Evolutionary conservation across 1,284 basidiomycete genomes (phyloP), one percentile per base, ranked within the genome.

Genomic region (Marasmius tenuissimus): DNA sequence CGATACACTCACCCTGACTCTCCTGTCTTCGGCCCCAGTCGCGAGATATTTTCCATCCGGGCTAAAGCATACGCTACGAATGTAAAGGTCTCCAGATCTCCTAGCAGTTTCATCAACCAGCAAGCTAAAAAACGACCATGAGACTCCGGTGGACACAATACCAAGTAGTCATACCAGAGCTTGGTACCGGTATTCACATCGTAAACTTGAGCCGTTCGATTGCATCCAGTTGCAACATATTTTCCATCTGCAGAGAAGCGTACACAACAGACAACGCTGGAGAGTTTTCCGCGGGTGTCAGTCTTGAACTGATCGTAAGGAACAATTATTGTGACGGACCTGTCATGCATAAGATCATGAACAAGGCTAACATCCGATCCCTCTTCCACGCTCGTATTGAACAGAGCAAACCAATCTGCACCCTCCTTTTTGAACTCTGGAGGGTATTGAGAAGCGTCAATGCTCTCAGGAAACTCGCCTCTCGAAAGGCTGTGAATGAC

Each of bases 391-490:
- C 89, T 87, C 34, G 91, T 87, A 73, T 92, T 94, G 81, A 92
- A 95, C 62, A 94, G 84, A 18, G 91, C 92, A 68, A 93, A 88
- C 94, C 94, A 96, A 75, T 95, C 94, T 34, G 78, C 76, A 2
- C 93, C 94, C 72, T 96, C 92, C 75, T 92, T 93, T 74, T 86
- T 87, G 59, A 81, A 67, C 62, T 87, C 83, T 0, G 83, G 73
- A 0, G 84, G 81, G 4, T 83, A 76, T 45, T 72, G 75, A 61
- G 76, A 73, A 34, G 76, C 79, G 63, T 85, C 83, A 55, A 84
- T 69, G 57, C 81, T 80, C 54, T 81, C 82, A 39, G 76, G 76
- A 68, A 82, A 80, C 2, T 68, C 68, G 16, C 62, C 66, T n/a
- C n/a, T 42, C 12, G 27, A 27, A 27, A 27, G 4, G 27, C 27